Percentiles rank a stretch among this genome's conserved stretches.
Conservation (phyloP, 2,329 filamentous ascomycete genomes). For the Paraphoma sp. region DNA sequence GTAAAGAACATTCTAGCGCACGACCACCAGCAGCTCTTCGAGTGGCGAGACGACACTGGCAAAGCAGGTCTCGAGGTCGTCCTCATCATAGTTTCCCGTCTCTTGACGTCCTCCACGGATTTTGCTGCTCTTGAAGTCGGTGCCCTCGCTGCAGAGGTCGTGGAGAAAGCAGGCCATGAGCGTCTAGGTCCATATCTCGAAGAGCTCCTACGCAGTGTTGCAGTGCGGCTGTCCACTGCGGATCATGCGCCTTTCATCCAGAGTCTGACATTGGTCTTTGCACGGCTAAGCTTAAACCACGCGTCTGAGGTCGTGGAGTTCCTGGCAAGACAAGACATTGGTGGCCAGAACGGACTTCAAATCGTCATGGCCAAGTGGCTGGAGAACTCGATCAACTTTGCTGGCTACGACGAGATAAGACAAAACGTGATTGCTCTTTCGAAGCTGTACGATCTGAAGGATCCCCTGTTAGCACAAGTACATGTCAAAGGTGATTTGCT, state of each 20-base stretch:
- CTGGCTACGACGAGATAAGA: constrained; percentile 96
- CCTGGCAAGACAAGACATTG: constrained; percentile 81
- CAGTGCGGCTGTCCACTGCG: constrained; percentile 80
- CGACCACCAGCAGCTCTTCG: constrained; percentile 87
- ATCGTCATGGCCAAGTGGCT: constrained; percentile 95
- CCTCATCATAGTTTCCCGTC: constrained; percentile 88
- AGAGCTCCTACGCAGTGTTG: constrained; percentile 87
- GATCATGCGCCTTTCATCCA: constrained; percentile 91
- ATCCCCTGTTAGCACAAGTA: constrained; percentile 77
- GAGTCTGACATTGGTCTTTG: constrained; percentile 93
- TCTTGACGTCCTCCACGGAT: constrained; percentile 83
- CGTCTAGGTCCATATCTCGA: constrained; percentile 88
- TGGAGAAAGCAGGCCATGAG: constrained; percentile 93
- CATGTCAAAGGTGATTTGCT: constrained; percentile 93
- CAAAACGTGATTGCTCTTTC: constrained; percentile 95
- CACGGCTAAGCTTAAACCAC: constrained; percentile 82
- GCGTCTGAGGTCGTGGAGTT: constrained; percentile 92
- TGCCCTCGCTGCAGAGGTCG: constrained; percentile 88
- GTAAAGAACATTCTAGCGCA: constrained; percentile 90
- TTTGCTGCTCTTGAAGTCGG: constrained; percentile 96
- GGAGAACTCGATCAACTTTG: constrained; percentile 95
- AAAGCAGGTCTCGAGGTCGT: constrained; percentile 88
- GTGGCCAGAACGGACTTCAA: constrained; percentile 80
- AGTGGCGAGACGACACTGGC: constrained; percentile 78
- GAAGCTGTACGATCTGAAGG: constrained; percentile 87